Base-by-base conservation (phyloP, 2,329 filamentous ascomycete species). In the Fusarium beomiforme region DNA sequence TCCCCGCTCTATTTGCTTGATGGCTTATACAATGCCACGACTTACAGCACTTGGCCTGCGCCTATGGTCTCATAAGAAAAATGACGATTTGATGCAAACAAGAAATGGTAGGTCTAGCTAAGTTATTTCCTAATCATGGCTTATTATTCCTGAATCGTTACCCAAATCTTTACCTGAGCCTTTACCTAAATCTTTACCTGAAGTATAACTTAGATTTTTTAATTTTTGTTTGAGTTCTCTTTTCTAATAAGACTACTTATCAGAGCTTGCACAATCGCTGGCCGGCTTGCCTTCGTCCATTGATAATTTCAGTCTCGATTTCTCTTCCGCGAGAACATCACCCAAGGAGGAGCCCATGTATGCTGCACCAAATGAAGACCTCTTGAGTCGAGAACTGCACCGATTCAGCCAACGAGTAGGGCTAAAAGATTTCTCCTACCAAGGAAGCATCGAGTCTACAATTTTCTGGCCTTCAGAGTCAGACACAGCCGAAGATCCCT, bases 401-500 rank as follows among this genome's bases (percentile, higher is more conserved):
- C 43, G 23, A 13, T 67, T 67, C 21, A 34, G 41, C 1, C 64
- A 67, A 4, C 21, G 64, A 31, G 14, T 33, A 3, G 64, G 62
- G 5, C 24, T 67, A 8, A 41, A 55, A 16, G 24, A 36, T 6
- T 49, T 67, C 6, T 14, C 13, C 2, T 60, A 60, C 5, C 0
- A 12, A 3, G 62, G 61, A 2, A 54, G 42, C 8, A 23, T 49
- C 0, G 54, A 67, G 8, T 21, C 63, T 1, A 67, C 62, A 5
- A 50, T 67, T 4, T 26, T 61, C 29, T 67, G 64, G 64, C 64
- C 62, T 19, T 5, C 46, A 5, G 19, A 47, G 17, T 59, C 64
- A 9, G 29, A 29, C 2, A 33, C 23, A 29, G 10, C 29, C 11
- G 21, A 51, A 3, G 14, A n/a, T 13, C 60, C 24, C 19, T 31